Conservation (phyloP, 2,329 filamentous ascomycete genomes). For the Fusarium domesticum region DNA sequence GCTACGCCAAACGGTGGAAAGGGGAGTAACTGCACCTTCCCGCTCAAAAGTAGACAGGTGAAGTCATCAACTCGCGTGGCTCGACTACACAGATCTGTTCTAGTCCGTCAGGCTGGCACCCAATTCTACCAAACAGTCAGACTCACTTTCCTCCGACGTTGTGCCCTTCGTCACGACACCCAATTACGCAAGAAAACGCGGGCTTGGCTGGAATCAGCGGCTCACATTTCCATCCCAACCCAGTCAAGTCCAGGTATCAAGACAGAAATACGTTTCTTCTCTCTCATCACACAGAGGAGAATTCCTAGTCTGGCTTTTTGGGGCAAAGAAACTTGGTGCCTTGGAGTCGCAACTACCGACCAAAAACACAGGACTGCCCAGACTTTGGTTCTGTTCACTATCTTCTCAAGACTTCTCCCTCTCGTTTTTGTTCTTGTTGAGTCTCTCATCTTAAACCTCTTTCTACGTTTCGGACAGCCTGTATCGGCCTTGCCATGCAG, state of each 20-base stretch:
- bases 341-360: background rate
- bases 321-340: background rate
- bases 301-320: background rate
- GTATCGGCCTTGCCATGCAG: constrained; percentile 13
- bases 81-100: background rate
- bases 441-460: background rate
- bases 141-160: background rate
- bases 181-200: background rate
- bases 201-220: background rate
- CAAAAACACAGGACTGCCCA: background rate
- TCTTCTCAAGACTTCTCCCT: background rate
- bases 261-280: background rate
- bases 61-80: background rate
- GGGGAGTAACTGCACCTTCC: constrained; percentile 5
- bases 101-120: background rate
- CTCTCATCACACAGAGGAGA: background rate
- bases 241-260: background rate
- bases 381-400: background rate
- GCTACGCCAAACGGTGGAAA: background rate
- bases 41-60: background rate
- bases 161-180: background rate
- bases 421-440: background rate
- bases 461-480: background rate
- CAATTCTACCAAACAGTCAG: background rate
- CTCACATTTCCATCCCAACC: background rate